Base-by-base conservation (phyloP, 1,284 basidiomycete species). In the Meira nashicola region DNA sequence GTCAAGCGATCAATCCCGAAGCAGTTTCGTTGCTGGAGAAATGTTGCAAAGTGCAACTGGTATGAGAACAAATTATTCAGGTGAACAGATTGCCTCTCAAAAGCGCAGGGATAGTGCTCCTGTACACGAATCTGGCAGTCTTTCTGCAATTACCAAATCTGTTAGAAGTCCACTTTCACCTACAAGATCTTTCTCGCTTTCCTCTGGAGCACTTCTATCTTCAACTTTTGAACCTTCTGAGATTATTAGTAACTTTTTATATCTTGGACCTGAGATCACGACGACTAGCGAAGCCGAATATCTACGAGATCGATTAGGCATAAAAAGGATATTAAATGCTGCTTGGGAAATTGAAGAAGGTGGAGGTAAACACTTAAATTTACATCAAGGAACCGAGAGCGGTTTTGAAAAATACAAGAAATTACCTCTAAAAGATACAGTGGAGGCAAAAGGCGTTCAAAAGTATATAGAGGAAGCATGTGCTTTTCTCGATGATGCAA, bases 381-480 rank as follows among this genome's bases (percentile, higher is more conserved):
- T 71, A 11, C 48, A 44, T 10, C 25, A 60, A 14, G n/a, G n/a
- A 4, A 43, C 28, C 21, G 14, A 12, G 12, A 37, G 39, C 17
- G 55, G 55, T 21, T 50, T 56, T 23, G 44, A 43, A 33, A 10
- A 19, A 28, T 95, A 96, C 77, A 82, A 85, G 50, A 87, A 87
- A 67, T 87, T 97, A 39, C 89, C 91, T 1, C 92, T 97, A 89
- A 83, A 90, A 66, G 93, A 97, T 80, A 91, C 86, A 2, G 90
- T 97, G 14, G 93, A 97, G 77, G 93, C 96, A 79, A 88, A 89
- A 58, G 89, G 89, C 51, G 89, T 97, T 43, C 85, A 86, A n/a
- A 82, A 83, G 49, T 89, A 89, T 33, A 86, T 96, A 51, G 83
- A 85, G 38, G 87, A 92, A 68, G 90, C 89, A 17, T 95, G 92